A percentile compares a stretch with the other conserved stretches of the same genome.
Conservation (phyloP, 805 yeast genomes). For the Kodamaea leandrae region DNA sequence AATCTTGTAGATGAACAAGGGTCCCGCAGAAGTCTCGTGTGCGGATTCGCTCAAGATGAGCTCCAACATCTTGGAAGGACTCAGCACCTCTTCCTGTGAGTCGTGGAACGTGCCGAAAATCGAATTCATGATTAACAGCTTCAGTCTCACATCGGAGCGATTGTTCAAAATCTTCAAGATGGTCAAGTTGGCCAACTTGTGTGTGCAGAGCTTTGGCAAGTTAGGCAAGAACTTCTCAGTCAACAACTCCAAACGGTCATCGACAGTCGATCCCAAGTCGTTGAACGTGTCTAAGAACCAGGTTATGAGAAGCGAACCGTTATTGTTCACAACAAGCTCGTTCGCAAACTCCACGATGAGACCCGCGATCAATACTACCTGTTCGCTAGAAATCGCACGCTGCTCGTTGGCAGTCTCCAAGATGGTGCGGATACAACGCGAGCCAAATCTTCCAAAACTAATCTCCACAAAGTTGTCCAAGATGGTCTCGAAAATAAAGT, state of each 20-base stretch:
- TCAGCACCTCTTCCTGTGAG: constrained; percentile 17
- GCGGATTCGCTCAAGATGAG: constrained; percentile 62
- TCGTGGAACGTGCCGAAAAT: constrained; percentile 56
- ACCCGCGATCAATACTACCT: constrained; percentile 68
- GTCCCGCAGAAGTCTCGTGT: constrained; percentile 50
- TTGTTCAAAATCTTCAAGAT: constrained; percentile 73
- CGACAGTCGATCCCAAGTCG: constrained; percentile 24
- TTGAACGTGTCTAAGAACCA: constrained; percentile 86
- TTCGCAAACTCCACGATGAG: constrained; percentile 76
- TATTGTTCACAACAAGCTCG: constrained; percentile 74
- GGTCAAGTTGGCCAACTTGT: constrained; percentile 81
- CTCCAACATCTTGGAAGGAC: constrained; percentile 49
- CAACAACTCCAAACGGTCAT: constrained; percentile 63
- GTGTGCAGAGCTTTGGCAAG: constrained; percentile 64
- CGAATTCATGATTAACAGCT: constrained; percentile 57
- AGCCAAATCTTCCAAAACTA: constrained; percentile 88
- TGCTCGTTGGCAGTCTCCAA: constrained; percentile 69
- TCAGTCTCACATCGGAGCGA: constrained; percentile 61
- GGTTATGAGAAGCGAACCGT: constrained; percentile 85
- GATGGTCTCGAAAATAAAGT: constrained; percentile 83
- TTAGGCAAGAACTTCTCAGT: constrained; percentile 61
- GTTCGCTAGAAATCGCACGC: constrained; percentile 49
- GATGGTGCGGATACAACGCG: constrained; percentile 91
- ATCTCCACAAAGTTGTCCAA: constrained; percentile 75
- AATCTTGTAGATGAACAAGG: constrained; percentile 70